Base-by-base conservation (phyloP, 2,329 filamentous ascomycete species). In the Aspergillus neotritici region DNA sequence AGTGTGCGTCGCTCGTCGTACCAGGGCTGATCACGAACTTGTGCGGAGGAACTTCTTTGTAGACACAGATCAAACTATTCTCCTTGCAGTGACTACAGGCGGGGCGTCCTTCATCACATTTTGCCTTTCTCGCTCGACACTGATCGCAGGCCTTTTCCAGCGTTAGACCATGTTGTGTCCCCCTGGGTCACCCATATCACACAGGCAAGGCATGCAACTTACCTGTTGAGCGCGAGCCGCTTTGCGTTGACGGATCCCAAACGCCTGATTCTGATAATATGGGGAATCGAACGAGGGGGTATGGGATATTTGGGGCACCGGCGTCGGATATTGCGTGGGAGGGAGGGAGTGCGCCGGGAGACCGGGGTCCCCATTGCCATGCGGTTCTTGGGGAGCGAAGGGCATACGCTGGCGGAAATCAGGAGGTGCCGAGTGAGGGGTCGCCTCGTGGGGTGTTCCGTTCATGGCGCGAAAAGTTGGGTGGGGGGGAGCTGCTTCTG, bases 11-110 rank as follows among this genome's bases (percentile, higher is more conserved):
- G 12, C 16, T 11, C 15, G 13, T 12, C 12, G 13, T 5, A 11
- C 21, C 31, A 25, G 31, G 31, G 32, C 15, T 21, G 34, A 32
- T 34, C 16, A 61, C 84, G 64, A 75, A 94, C 87, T 94, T 91
- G 61, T 94, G 93, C 12, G 88, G 88, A 15, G 88, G 86, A 5
- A 93, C 85, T 60, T 96, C 90, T 52, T 90, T 83, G 65, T 96
- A 97, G 65, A 87, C 83, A 71, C 87, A 98, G 41, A 82, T 77
- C 28, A 88, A 76, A 52, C 79, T 83, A 62, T 94, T 94, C 54
- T 97, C 90, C 56, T 84, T 85, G 64, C 93, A 98, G 57, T 82
- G 81, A 31, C 84, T 87, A 61, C 88, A 91, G 56, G 86, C 84
- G 2, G 86, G 89, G 52, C 85, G 82, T 9, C 83, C 82, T 71